Conservation (phyloP, 2,329 filamentous ascomycete genomes). For the Cladosporium sphaerospermum region DNA sequence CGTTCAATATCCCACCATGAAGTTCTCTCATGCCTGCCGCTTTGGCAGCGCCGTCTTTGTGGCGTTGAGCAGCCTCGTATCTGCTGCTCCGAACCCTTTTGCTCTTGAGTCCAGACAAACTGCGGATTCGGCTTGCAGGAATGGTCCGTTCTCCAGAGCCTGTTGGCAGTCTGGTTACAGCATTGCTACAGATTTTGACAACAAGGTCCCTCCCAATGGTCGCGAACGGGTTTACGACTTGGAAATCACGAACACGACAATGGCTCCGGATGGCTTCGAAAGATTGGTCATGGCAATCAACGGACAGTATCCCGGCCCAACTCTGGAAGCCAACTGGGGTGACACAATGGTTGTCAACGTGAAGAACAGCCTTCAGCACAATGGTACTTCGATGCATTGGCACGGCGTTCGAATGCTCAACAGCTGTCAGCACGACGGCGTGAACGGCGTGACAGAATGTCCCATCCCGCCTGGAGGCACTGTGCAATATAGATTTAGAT, state of each 20-base stretch:
- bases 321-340: slow-evolving; percentile 38
- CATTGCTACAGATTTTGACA: slow-evolving; percentile 31
- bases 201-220: slow-evolving; percentile 33
- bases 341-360: slow-evolving; percentile 30
- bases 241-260: slow-evolving; percentile 36
- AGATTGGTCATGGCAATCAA: slow-evolving; percentile 38
- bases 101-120: neutral
- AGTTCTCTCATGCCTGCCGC: neutral
- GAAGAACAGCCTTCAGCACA: slow-evolving; percentile 29
- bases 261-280: slow-evolving; percentile 42
- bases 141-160: slow-evolving; percentile 29
- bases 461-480: slow-evolving; percentile 30
- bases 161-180: slow-evolving; percentile 36
- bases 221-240: slow-evolving; percentile 37
- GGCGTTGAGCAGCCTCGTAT: neutral
- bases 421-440: slow-evolving; percentile 47
- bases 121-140: slow-evolving; percentile 28
- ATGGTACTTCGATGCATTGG: slow-evolving; percentile 46
- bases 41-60: neutral
- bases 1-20: neutral
- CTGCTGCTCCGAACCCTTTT: neutral
- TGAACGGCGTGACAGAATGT: slow-evolving; percentile 40
- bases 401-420: slow-evolving; percentile 44
- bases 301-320: slow-evolving; percentile 41
- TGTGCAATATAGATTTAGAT: slow-evolving; percentile 30